phyloP scores from a whole-genome alignment of 805 yeast species.

The Teunomyces kruisii region DNA sequence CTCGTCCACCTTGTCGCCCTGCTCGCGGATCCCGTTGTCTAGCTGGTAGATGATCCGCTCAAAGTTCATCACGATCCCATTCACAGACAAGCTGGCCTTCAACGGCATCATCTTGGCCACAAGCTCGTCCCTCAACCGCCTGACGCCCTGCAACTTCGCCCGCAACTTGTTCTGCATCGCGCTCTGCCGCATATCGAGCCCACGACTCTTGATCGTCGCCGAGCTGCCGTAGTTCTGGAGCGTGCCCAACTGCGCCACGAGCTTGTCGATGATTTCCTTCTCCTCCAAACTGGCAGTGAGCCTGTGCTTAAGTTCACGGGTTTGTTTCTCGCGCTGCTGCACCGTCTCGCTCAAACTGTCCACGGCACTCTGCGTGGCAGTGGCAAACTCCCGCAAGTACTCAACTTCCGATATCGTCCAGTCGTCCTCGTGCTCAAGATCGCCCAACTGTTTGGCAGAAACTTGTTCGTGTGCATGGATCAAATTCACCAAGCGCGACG shows the following conservation, averaged over 20 bases:
- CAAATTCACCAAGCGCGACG: conserved; percentile 10
- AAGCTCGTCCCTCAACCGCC: conserved; percentile 22
- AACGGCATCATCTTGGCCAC: conserved; percentile 30
- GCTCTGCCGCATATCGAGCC: conserved; percentile 32
- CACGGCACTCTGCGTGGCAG: conserved; percentile 1
- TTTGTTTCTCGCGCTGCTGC: conserved; percentile 4
- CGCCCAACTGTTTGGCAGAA: background rate
- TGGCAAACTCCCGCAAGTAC: conserved; percentile 9
- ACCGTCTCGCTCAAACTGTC: background rate
- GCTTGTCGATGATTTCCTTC: conserved; percentile 22
- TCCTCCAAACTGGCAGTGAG: conserved; percentile 2
- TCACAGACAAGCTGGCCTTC: conserved; percentile 23
- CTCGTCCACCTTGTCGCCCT: conserved; percentile 12
- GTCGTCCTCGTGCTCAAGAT: conserved; percentile 8
- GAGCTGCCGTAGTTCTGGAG: conserved; percentile 13
- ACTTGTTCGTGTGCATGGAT: conserved; percentile 9
- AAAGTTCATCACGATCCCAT: conserved; percentile 21
- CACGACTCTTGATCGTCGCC: conserved; percentile 18
- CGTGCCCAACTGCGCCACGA: conserved; percentile 25
- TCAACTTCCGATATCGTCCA: conserved; percentile 17
- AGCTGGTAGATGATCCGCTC: conserved; percentile 30
- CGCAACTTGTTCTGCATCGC: conserved; percentile 24
- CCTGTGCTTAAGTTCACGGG: conserved; percentile 9
- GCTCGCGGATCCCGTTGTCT: conserved; percentile 18
- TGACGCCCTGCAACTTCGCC: conserved; percentile 23